Base-by-base conservation (phyloP, 192 early-diverging fungal species). In the Linnemannia elongata region DNA sequence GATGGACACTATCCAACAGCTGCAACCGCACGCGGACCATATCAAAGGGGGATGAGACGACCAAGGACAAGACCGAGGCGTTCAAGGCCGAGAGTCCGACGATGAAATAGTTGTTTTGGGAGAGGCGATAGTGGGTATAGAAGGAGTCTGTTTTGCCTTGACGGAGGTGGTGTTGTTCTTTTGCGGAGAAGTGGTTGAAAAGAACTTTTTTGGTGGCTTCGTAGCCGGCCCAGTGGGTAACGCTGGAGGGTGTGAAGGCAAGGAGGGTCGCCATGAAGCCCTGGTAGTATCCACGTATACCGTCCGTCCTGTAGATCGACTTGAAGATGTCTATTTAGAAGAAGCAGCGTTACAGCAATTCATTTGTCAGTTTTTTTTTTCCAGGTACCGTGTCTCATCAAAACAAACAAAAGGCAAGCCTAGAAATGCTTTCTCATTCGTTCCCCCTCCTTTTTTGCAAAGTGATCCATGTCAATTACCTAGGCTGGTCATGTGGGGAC, bases 11-110 rank as follows among this genome's bases (percentile, higher is more conserved):
- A 49, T 86, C 84, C 84, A 86, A 27, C 6, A 86, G 63, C 49
- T 86, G 84, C 27, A 86, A 45, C 3, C 84, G 78, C 24, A 86
- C 84, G 36, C 84, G 84, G 38, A 86, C 84, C 84, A 86, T 86
- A 47, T 86, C 84, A 63, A 86, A 86, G 8, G 84, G 84, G 1
- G 78, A 80, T 15, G 84, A 86, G 24, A 81, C 38, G 6, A 77
- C 57, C 27, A 86, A 38, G 2, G 78, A 80, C 30, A 80, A 0
- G 18, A 81, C 20, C 9, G 84, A 80, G 6, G 79, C 78, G 63
- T 86, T 80, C 54, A 86, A 55, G 44, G 84, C 84, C 3, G 84
- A 80, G 3, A 86, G 22, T 42, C 82, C 79, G 8, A 86, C 79
- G 45, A 86, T 86, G 41, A 86, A n/a, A 38, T 69, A 44, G 20